phyloP scores from a whole-genome alignment of 345 rosid genomes.

The Brassica juncea region DNA sequence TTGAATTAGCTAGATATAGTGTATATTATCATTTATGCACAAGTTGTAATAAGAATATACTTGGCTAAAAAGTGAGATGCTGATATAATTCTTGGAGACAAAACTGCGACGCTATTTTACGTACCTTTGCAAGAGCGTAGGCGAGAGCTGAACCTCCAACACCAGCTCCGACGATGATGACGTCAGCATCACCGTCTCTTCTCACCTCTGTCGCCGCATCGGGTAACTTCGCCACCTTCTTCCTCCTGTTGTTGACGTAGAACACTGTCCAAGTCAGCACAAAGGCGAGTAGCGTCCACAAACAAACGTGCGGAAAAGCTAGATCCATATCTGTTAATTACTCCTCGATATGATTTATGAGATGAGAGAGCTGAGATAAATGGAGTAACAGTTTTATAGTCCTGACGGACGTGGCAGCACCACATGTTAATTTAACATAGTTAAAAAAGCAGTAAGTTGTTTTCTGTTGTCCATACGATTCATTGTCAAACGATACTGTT shows the following conservation, averaged over 20 bases:
- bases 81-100: neutral
- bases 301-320: neutral
- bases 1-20: neutral
- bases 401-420: constrained; percentile 1
- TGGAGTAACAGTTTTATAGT: neutral
- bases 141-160: constrained; percentile 74
- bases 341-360: neutral
- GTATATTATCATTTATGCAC: neutral
- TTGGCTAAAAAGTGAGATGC: neutral
- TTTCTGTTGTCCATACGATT: neutral
- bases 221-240: neutral
- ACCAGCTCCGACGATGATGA: constrained; percentile 74
- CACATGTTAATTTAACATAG: neutral
- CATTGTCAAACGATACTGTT: neutral
- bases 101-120: neutral
- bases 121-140: constrained; percentile 58
- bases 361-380: neutral
- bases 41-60: neutral
- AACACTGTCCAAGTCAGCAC: constrained; percentile 19
- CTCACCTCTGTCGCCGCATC: neutral
- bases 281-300: constrained; percentile 22
- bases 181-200: constrained; percentile 40
- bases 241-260: neutral
- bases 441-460: neutral
- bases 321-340: constrained; percentile 4